Evolutionary conservation across 257 asterid genomes (phyloP).

Genomic region (Scutellaria baicalensis): DNA sequence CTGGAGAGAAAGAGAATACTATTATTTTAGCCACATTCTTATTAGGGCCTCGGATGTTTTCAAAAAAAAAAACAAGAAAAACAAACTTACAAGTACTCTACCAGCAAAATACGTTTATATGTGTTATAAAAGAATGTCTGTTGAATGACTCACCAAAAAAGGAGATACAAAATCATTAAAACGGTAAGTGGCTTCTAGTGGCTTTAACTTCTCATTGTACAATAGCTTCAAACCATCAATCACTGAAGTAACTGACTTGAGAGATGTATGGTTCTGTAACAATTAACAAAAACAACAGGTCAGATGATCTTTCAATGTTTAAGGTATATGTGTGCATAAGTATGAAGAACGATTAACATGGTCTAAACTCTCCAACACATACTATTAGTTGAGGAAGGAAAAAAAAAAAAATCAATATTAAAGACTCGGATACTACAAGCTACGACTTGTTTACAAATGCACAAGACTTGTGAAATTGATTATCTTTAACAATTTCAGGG

Average conservation of each 20-base stretch:
- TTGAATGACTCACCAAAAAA: conserved; percentile 52
- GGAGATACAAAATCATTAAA: conserved; percentile 86
- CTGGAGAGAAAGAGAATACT: conserved; percentile 27
- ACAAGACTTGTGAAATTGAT: not conserved
- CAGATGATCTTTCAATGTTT: conserved; percentile 8
- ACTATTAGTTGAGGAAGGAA: not conserved
- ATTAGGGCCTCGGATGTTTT: not conserved
- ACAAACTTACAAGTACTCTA: not conserved
- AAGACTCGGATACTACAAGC: not conserved
- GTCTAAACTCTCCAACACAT: not conserved
- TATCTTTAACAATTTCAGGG: not conserved
- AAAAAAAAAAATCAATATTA: not conserved
- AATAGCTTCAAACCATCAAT: conserved; percentile 76
- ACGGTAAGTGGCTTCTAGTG: conserved; percentile 73
- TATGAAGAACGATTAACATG: not conserved
- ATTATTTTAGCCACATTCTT: conserved; percentile 5
- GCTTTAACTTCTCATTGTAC: conserved; percentile 81
- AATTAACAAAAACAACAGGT: conserved; percentile 8
- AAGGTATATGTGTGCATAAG: not conserved
- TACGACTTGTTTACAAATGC: not conserved
- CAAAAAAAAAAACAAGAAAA: no score
- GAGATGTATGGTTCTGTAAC: conserved; percentile 45
- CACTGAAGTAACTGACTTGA: conserved; percentile 67
- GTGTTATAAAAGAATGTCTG: not conserved
- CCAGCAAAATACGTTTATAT: not conserved